Base-by-base conservation (phyloP, 208 protist species). In the Novymonas esmeraldas region DNA sequence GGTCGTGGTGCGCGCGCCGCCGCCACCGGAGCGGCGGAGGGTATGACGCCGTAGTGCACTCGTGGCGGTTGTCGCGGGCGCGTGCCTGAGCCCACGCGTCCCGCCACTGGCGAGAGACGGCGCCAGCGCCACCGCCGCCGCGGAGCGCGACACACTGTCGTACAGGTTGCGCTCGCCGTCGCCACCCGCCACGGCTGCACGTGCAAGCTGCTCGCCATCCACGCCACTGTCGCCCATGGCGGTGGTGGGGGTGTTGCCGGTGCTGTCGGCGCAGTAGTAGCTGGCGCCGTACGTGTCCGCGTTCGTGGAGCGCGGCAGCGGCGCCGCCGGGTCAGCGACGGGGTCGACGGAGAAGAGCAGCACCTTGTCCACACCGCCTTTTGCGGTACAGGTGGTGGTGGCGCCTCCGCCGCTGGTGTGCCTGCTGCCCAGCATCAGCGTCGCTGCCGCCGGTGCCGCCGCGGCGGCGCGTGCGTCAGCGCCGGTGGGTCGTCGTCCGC, bases 161-260 rank as follows among this genome's bases (percentile, higher is more conserved):
- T 84, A 81, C 56, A 84, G 34, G 56, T 62, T 69, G n/a, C 70
- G 49, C 14, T 73, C 54, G 1, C 58, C 69, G 20, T 34, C 28
- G 3, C 26, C 10, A 1, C 51, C 20, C 24, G 46, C n/a, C 4
- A 1, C 6, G 18, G 3, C 11, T 26, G 9, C 52, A 9, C 6
- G 7, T n/a, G n/a, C n/a, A n/a, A n/a, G n/a, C n/a, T n/a, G n/a
- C n/a, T n/a, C n/a, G n/a, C n/a, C n/a, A n/a, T n/a, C n/a, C n/a
- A n/a, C n/a, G n/a, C n/a, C n/a, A n/a, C n/a, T n/a, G n/a, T n/a
- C n/a, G n/a, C n/a, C n/a, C n/a, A n/a, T n/a, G n/a, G n/a, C n/a
- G n/a, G n/a, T n/a, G n/a, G n/a, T 55, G 28, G 16, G 14, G 9
- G 28, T 13, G 20, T 29, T 29, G 26, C 20, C 33, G 9, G 11